phyloP scores from a whole-genome alignment of 2,329 filamentous ascomycete genomes.

The Aspergillus melleus region DNA sequence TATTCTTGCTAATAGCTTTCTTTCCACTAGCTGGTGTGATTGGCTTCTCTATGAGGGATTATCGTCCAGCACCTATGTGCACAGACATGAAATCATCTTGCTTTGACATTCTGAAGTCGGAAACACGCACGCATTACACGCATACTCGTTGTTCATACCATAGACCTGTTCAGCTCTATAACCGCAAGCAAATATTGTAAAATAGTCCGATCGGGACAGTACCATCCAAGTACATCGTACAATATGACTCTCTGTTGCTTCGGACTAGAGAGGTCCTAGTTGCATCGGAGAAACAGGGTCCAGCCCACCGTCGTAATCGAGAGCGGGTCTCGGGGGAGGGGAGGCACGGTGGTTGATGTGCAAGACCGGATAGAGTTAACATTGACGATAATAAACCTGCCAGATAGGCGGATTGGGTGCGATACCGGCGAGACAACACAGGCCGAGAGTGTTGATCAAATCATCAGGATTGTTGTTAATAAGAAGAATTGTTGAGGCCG shows the following conservation, averaged over 20 bases:
- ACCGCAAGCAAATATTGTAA: too few relatives aligned
- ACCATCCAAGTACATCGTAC: neutral
- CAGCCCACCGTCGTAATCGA: neutral
- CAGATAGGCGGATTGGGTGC: neutral
- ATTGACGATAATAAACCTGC: neutral
- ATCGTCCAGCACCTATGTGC: neutral
- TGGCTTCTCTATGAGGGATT: too few relatives aligned
- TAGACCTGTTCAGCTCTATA: too few relatives aligned
- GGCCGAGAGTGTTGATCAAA: neutral
- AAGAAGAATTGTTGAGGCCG: neutral
- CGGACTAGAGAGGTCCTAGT: neutral
- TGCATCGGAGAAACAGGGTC: neutral
- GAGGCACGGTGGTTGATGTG: neutral
- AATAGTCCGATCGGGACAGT: neutral
- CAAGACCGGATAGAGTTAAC: neutral
- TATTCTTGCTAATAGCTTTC: neutral
- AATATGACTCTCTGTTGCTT: neutral
- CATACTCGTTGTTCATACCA: too few relatives aligned
- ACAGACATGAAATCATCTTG: neutral
- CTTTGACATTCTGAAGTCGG: neutral
- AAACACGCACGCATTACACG: neutral
- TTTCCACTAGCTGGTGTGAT: neutral
- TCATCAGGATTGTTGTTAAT: neutral
- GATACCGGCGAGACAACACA: neutral
- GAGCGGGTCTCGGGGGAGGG: slow-evolving; percentile 2